Base-by-base conservation (phyloP, 176 grass and related monocot species). In the Zoysia pacifica region DNA sequence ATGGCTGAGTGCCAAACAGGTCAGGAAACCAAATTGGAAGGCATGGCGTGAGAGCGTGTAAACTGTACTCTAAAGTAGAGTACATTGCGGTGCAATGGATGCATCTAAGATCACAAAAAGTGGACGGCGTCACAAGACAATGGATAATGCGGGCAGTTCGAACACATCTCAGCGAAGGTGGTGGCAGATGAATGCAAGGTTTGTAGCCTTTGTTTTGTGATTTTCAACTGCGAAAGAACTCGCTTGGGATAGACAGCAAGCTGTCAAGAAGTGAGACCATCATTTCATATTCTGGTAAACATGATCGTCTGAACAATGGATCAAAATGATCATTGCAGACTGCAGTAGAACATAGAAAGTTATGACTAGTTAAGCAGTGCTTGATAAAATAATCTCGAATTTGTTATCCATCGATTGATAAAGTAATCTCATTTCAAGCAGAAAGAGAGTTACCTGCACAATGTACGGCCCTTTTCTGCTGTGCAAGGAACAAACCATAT, bases 401-500 rank as follows among this genome's bases (percentile, higher is more conserved):
- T 69, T 9, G 0, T 39, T 73, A 85, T 36, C 48, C 59, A 79
- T 15, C 64, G 28, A 28, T 28, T 28, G 28, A 28, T 28, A 28
- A 13, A 46, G 15, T 5, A 19, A 64, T 56, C 15, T 36, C 45
- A 48, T 67, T 67, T 65, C 48, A 9, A 0, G 4, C 18, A n/a
- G 20, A 48, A 48, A 69, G 48, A 15, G 5, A 75, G 41, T 75
- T 94, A 97, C 94, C 89, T 89, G 95, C 95, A 98, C 69, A 98
- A 83, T 36, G 86, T 84, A 46, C 67, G 83, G 3, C 92, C 90
- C 83, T 87, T 94, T 75, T 98, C 95, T 48, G 76, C 46, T 69
- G 86, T 81, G 78, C 95, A 93, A 66, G 95, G 90, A 79, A 98
- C 88, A 83, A 93, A 98, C 95, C 92, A 94, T 83, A 91, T 48